phyloP scores from a whole-genome alignment of 2,329 filamentous ascomycete species.

The Cladosporium austrohemisphaericum region DNA sequence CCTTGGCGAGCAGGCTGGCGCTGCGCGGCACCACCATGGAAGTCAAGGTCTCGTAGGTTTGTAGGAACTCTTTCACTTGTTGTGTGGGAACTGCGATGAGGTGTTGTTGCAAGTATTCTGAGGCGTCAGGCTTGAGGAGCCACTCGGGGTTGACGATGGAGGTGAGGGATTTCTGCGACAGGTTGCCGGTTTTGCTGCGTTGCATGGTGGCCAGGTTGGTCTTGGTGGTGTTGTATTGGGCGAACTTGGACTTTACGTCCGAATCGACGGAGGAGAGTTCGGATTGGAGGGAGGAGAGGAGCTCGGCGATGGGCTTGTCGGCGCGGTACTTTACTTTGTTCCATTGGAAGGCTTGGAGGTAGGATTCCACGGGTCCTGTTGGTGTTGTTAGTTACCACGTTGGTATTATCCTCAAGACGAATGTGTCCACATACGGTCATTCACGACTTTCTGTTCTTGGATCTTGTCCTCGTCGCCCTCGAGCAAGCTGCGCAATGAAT shows the following conservation, averaged over 20 bases:
- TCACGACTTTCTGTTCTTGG: conserved; percentile 84
- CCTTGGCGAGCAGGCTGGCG: conserved; percentile 71
- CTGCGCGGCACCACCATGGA: conserved; percentile 94
- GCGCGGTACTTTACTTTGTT: conserved; percentile 97
- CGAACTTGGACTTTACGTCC: conserved; percentile 91
- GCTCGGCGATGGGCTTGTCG: conserved; percentile 82
- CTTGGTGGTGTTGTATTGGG: conserved; percentile 89
- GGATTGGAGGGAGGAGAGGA: conserved; percentile 86
- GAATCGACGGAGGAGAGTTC: conserved; percentile 90
- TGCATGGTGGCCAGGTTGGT: conserved; percentile 70
- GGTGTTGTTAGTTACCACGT: not conserved
- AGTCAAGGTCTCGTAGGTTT: conserved; percentile 80
- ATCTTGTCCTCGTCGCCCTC: conserved; percentile 81
- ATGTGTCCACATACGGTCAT: conserved; percentile 68
- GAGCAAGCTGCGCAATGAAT: conserved; percentile 77
- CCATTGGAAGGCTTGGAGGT: conserved; percentile 85
- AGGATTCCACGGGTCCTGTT: conserved; percentile 90
- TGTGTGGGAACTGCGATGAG: conserved; percentile 81
- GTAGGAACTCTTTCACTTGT: conserved; percentile 80
- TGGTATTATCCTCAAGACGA: not conserved
- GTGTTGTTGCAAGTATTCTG: conserved; percentile 95
- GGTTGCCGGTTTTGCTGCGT: conserved; percentile 88
- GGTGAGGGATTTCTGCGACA: conserved; percentile 89
- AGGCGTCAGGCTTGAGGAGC: conserved; percentile 72
- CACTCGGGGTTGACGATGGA: conserved; percentile 73